Base-by-base conservation (phyloP, 345 rosid species). In the Turritis glabra region DNA sequence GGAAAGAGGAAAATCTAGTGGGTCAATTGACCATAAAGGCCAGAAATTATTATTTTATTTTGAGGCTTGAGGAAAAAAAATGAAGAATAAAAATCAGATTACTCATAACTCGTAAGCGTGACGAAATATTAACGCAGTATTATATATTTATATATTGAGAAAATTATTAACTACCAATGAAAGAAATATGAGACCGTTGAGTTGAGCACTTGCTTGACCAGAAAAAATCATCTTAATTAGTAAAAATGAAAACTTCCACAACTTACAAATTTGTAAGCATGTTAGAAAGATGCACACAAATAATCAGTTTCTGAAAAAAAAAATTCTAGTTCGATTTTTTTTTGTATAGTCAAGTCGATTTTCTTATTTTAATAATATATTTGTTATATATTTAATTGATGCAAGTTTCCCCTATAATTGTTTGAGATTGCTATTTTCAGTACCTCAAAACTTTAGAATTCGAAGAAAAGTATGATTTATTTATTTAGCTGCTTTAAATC, bases 51-150 rank as follows among this genome's bases (percentile, higher is more conserved):
- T 69, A 62, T 46, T 35, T 19, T 35, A 53, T 69, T 53, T 46
- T 13, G 30, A 62, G 41, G 37, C 40, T 18, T 17, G 8, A 23
- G 21, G 13, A n/a, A 2, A 19, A 32, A 17, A 11, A 3, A 8
- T n/a, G 4, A 52, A 59, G 2, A 18, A 51, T 8, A 23, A 18
- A 14, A 30, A 43, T 25, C 19, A 30, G 59, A 43, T 43, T 54
- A 63, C 21, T 44, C 13, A 46, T 35, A 26, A 38, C 25, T 46
- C 93, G 97, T 94, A 75, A 87, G 89, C 85, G 52, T 85, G 98
- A 90, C 92, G 84, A 59, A 80, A 67, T 58, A 77, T 27, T 29
- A 51, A 78, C 97, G 92, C 82, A 83, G 59, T 82, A 79, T 70
- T 82, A 35, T 37, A 14, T 15, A 33, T 2, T 33, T 47, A 23